These are phyloP conservation scores for Paracoccidioides lutzii DNA, from an alignment of 2,329 filamentous ascomycete species.

Conservation along the genomic window DNA sequence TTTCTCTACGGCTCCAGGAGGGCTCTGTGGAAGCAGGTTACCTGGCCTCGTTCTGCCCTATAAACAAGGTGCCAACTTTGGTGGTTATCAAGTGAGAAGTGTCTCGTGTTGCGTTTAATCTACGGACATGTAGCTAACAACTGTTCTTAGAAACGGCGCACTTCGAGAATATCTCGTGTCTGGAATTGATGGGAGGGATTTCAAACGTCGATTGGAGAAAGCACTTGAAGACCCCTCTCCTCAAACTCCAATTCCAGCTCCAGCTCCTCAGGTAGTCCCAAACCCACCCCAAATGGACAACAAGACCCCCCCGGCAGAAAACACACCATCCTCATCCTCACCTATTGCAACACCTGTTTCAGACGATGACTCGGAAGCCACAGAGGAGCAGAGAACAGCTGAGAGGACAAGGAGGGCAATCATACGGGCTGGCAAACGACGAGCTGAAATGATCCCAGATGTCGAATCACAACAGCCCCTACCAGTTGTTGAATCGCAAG, in stretches of 20 bases:
- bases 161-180: constrained; percentile 63
- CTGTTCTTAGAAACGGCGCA: constrained; percentile 51
- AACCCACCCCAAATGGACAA: not conserved
- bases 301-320: not conserved
- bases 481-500: constrained; percentile 28
- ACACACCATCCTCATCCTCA: constrained; percentile 5
- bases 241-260: not conserved
- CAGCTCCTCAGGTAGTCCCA: not conserved
- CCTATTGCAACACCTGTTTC: constrained; percentile 5
- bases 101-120: not conserved
- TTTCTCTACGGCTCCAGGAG: constrained; percentile 56
- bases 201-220: constrained; percentile 43
- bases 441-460: not conserved
- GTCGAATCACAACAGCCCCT: not conserved
- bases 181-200: constrained; percentile 53
- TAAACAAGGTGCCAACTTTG: constrained; percentile 65
- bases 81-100: constrained; percentile 37
- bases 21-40: constrained; percentile 72
- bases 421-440: constrained; percentile 14
- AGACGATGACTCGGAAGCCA: constrained; percentile 10
- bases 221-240: constrained; percentile 24
- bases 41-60: constrained; percentile 66
- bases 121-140: not conserved
- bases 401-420: constrained; percentile 15
- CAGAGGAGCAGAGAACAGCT: constrained; percentile 7